Base-by-base conservation (phyloP, 257 asterid species). In the Nicotiana sylvestris region DNA sequence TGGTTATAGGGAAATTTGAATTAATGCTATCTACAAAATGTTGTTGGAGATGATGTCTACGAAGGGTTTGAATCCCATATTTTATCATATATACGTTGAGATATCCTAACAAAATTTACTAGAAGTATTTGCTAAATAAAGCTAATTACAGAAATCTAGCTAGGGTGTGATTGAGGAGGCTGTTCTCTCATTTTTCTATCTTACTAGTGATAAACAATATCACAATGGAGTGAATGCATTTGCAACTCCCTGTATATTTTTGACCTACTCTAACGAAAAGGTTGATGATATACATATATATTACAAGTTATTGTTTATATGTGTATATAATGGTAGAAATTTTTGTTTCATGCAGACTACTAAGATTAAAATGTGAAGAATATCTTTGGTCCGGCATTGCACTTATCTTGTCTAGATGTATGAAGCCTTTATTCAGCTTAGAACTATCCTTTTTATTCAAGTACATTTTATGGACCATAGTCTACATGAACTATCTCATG, bases 351-450 rank as follows among this genome's bases (percentile, higher is more conserved):
- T 70, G 5, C 5, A 25, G 61, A 13, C 61, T 29, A 25, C 39
- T 29, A 25, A 46, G 39, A 51, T 72, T 21, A 25, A 46, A 49
- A 74, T 6, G n/a, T 43, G 4, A 32, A 43, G 60, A 43, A 43
- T 21, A 43, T n/a, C 51, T 12, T 49, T 49, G 62, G 39, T 74
- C 79, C 62, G 25, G 62, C 62, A 46, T 15, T 74, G 39, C 39
- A n/a, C 78, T 46, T 72, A 58, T 72, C 60, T 70, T 13, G 60
- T 72, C 78, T 39, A 46, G 15, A 74, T 49, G 27, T 74, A 74
- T 11, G 37, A 5, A 43, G 5, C 61, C 3, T 4, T 72, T 21
- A 11, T 39, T 74, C 64, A 51, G 53, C 29, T 1, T 16, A 46
- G n/a, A 58, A 7, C 61, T 15, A 13, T 15, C 25, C 39, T 51